phyloP scores from a whole-genome alignment of 305 asterid genomes.

The Fraxinus nigra region DNA sequence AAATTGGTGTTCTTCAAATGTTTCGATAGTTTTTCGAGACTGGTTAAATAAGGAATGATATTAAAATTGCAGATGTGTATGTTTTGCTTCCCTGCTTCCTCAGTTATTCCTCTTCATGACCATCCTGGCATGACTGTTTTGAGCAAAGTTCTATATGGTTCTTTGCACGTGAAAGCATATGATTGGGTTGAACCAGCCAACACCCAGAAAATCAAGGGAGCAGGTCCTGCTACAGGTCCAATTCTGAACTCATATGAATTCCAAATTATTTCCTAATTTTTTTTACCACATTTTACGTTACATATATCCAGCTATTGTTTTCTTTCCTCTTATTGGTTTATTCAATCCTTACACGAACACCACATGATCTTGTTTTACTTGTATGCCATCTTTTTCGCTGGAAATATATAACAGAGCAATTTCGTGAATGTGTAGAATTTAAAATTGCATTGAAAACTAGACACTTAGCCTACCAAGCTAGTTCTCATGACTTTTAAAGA shows the following conservation, averaged over 20 bases:
- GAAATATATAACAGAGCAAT: background rate
- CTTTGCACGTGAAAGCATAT: constrained; percentile 91
- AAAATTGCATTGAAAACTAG: background rate
- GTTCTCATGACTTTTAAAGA: background rate
- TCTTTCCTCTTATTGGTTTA: background rate
- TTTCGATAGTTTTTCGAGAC: constrained; percentile 16
- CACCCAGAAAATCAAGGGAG: constrained; percentile 45
- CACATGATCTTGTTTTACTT: background rate
- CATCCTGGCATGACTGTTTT: constrained; percentile 97
- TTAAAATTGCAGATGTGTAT: constrained; percentile 81
- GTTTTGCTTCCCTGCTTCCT: constrained; percentile 89
- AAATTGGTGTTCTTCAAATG: constrained; percentile 5
- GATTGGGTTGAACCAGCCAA: constrained; percentile 96
- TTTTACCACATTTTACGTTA: background rate
- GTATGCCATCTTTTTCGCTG: background rate
- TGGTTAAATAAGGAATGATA: constrained; percentile 24
- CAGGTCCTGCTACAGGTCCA: constrained; percentile 61
- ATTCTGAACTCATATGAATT: constrained; percentile 4
- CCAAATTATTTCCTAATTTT: background rate
- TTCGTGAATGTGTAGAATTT: background rate
- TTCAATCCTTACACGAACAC: background rate
- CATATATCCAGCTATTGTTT: background rate
- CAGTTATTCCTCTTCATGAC: constrained; percentile 94
- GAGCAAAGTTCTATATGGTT: constrained; percentile 93
- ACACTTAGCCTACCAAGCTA: background rate